A percentile compares a stretch with the other conserved stretches of the same genome.
Conservation (phyloP, 1,139 yeast genomes). For the Groenewaldozyma sp. region DNA sequence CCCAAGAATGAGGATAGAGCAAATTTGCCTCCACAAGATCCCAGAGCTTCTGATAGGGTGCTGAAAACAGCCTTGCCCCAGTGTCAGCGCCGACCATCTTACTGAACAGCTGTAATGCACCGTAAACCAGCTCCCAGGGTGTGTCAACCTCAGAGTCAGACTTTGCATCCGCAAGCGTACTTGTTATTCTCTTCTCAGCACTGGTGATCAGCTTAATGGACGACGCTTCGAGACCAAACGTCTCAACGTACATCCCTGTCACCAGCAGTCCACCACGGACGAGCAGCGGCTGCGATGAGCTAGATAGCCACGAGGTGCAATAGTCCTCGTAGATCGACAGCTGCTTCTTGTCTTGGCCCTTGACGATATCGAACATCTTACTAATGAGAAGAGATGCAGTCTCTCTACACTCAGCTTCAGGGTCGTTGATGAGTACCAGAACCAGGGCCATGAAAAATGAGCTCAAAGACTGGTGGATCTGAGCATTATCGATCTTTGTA, state of each 20-base stretch:
- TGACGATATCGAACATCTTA: slow-evolving; percentile 39
- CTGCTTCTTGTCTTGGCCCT: slow-evolving; percentile 36
- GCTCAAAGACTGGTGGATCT: slow-evolving; percentile 51
- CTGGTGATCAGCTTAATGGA: slow-evolving; percentile 12
- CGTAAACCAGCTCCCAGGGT: slow-evolving; percentile 69
- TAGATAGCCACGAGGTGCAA: slow-evolving; percentile 59
- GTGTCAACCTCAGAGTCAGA: slow-evolving; percentile 15
- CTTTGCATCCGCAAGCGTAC: slow-evolving; percentile 17
- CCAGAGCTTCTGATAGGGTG: slow-evolving; percentile 39
- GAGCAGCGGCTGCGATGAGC: slow-evolving; percentile 44
- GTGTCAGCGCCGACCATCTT: slow-evolving; percentile 19
- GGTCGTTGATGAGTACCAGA: slow-evolving; percentile 70
- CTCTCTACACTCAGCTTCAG: slow-evolving; percentile 73
- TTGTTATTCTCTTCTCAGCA: slow-evolving; percentile 17
- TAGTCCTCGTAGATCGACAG: slow-evolving; percentile 47
- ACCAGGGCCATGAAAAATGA: slow-evolving; percentile 81
- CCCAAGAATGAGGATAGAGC: slow-evolving; percentile 89
- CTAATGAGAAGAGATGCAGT: slow-evolving; percentile 63
- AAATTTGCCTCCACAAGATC: slow-evolving; percentile 43
- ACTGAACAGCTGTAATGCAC: slow-evolving; percentile 47
- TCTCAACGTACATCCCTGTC: slow-evolving; percentile 52
- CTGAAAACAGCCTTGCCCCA: slow-evolving; percentile 19
- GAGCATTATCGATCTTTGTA: slow-evolving; percentile 53
- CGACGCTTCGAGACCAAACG: slow-evolving; percentile 34
- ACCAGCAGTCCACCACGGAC: slow-evolving; percentile 71